phyloP scores from a whole-genome alignment of 1,139 yeast genomes.

The Yamadazyma dushanensis region DNA sequence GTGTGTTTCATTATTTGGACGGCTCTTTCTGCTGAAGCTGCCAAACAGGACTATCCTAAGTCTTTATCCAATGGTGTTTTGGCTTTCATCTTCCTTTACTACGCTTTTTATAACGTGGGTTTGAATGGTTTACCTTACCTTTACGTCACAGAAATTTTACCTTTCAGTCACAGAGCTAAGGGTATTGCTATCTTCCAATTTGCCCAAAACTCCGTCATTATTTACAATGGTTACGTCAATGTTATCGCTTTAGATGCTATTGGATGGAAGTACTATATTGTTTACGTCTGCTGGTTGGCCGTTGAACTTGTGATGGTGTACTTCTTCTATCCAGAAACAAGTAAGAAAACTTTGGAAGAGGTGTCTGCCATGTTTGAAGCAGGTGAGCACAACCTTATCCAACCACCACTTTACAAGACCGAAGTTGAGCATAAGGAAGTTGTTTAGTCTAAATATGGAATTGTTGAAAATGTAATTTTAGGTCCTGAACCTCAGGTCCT shows the following conservation, averaged over 20 bases:
- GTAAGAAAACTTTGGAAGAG: conserved; percentile 12
- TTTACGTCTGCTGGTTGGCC: conserved; percentile 40
- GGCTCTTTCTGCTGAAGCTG: conserved; percentile 33
- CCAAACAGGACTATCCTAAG: conserved; percentile 27
- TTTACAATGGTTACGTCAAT: conserved; percentile 46
- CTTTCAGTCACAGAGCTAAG: conserved; percentile 44
- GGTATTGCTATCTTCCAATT: conserved; percentile 36
- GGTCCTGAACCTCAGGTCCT: too few species aligned
- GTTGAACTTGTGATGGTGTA: conserved; percentile 36
- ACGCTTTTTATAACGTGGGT: conserved; percentile 33
- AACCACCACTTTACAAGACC: too few species aligned
- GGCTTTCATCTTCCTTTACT: conserved; percentile 45
- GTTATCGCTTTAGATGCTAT: conserved; percentile 59
- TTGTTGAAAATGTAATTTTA: too few species aligned
- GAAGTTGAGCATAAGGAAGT: too few species aligned
- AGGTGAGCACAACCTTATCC: too few species aligned
- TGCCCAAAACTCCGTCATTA: conserved; percentile 23
- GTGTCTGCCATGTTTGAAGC: conserved; percentile 2
- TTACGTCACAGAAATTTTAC: conserved; percentile 42
- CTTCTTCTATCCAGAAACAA: conserved; percentile 49
- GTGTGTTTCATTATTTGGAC: conserved; percentile 39
- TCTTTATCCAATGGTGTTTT: conserved; percentile 41
- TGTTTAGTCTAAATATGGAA: too few species aligned
- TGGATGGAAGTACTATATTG: conserved; percentile 60
- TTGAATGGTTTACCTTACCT: conserved; percentile 39